Base-by-base conservation (phyloP, 345 rosid species). In the Microcos paniculata region DNA sequence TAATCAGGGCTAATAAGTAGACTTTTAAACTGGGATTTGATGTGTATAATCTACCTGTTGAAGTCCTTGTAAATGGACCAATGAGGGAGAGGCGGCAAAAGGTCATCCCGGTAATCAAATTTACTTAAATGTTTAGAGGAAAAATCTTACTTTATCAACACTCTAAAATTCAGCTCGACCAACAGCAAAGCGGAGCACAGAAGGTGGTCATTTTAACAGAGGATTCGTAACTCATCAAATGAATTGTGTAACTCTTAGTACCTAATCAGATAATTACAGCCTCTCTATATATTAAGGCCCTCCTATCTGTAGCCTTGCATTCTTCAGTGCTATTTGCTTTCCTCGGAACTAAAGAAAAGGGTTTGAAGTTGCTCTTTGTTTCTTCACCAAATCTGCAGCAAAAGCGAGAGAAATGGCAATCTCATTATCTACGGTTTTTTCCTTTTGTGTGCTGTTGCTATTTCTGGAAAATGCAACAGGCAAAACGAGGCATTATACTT, bases 101-200 rank as follows among this genome's bases (percentile, higher is more conserved):
- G 59, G 79, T 74, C 62, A 9, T 76, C n/a, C 56, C 5, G 9
- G 51, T 49, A 80, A 80, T 78, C 80, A 78, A 75, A 48, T 61
- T 57, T 24, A 57, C 49, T 48, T 31, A 24, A 58, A 59, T 42
- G 5, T 19, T 65, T 52, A 61, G 67, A 3, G 76, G 59, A 76
- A 74, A 73, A n/a, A 40, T 74, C 64, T 89, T 89, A 76, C 89
- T 87, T 89, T 70, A 78, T 67, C 64, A 76, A 31, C 91, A 89
- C 91, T 87, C 90, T 82, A 89, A 85, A 89, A 77, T 82, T 89
- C 65, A 84, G 89, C 83, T 76, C 55, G 83, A 86, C 93, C 88
- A 83, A 76, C 80, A 80, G 49, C 77, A 76, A 49, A 23, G 55
- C 12, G 18, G 42, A 31, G 18, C 61, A 70, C 66, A 66, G 80